Base-by-base conservation (phyloP, 306 rosid genomes). In the Castanopsis chinensis region DNA sequence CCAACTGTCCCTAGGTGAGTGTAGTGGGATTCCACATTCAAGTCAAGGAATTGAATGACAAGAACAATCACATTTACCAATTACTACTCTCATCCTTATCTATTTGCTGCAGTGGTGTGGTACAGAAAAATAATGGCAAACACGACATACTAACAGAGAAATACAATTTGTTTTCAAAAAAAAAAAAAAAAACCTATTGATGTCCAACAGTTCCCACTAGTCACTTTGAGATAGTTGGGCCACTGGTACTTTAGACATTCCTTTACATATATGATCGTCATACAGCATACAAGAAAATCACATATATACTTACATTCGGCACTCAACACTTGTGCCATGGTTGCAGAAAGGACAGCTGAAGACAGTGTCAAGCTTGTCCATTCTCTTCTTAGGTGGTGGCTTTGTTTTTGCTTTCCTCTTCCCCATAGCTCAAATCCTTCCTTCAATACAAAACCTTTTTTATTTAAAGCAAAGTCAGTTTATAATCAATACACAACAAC, bases 271-370 rank as follows among this genome's bases (percentile, higher is more conserved):
- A 67, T 3, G 27, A 33, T 33, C 9, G 1, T 19, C 27, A 35
- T 2, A 19, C 25, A 67, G 23, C 13, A 67, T 19, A 67, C 25
- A 67, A 7, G 52, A 67, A 67, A 19, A 35, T 4, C n/a, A 8
- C 51, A 18, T 5, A 45, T 69, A 63, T 76, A 32, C 97, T 88
- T 87, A 95, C 99, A 95, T 87, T 86, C 93, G 92, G 76, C 98
- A 93, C 77, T 95, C 99, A 3, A 95, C 97, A 28, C 99, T 88
- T 81, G 92, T 84, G 25, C 99, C 98, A 68, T 95, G 99, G 78
- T 92, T 90, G 85, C 99, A 95, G 90, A 95, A 95, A 85, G 99
- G 99, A 56, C 99, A 92, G 82, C 98, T 90, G 79, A 95, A 95
- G 56, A 92, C 98, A 37, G 98, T 92, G 78, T 95, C 99, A 57